These are phyloP conservation scores for Firmiana major DNA, from an alignment of 345 rosid genomes.

Conservation along the genomic window DNA sequence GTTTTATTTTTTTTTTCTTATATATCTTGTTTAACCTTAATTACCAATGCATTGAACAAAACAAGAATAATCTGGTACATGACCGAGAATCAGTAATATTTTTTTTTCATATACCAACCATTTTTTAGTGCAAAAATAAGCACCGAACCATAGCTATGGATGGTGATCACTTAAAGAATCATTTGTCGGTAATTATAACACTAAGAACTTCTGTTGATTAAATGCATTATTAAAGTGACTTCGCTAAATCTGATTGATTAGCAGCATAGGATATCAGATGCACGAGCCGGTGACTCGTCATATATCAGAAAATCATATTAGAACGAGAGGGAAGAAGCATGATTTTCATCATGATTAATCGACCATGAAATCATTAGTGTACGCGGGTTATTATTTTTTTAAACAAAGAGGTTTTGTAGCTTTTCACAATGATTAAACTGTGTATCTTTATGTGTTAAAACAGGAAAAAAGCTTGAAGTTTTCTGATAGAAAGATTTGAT, in stretches of 20 bases:
- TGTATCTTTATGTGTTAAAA: neutral
- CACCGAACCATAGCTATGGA: neutral
- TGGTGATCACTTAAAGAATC: neutral
- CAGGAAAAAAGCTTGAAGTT: neutral
- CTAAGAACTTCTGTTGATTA: neutral
- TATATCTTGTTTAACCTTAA: neutral
- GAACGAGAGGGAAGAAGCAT: neutral
- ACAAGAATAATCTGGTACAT: neutral
- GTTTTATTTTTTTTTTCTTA: no score
- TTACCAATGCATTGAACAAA: neutral
- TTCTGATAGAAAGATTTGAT: neutral
- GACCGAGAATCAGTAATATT: neutral
- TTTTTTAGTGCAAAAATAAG: neutral
- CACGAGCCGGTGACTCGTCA: neutral
- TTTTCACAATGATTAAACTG: neutral
- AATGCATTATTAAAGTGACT: neutral
- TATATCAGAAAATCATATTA: neutral
- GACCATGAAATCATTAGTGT: neutral
- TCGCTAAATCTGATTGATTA: neutral
- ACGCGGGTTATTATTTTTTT: neutral
- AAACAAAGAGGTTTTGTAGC: no score
- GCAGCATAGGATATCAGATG: neutral
- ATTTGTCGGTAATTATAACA: neutral
- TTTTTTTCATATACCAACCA: neutral
- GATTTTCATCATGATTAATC: neutral